These are phyloP conservation scores for Lentithecium fluviatile DNA, from an alignment of 495 filamentous ascomycete species.

Conservation along the genomic window DNA sequence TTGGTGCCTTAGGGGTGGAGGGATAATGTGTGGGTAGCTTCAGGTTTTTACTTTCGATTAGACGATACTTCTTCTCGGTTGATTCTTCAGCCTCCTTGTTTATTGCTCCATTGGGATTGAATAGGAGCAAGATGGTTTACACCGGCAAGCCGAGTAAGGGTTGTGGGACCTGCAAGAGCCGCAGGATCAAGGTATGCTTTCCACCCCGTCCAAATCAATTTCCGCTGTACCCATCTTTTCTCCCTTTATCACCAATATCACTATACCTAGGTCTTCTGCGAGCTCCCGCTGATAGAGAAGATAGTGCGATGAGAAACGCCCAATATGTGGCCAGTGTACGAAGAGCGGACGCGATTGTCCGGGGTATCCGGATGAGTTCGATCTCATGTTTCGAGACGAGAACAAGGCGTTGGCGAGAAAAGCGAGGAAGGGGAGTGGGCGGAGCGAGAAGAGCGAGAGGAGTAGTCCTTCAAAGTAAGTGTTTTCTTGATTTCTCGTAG, in stretches of 20 bases:
- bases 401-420: slow-evolving; percentile 33
- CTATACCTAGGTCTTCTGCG: background rate
- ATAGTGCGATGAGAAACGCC: slow-evolving; percentile 41
- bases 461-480: slow-evolving; percentile 28
- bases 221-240: background rate
- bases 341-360: slow-evolving; percentile 37
- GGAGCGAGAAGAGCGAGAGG: slow-evolving; percentile 10
- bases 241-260: background rate
- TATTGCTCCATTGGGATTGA: background rate
- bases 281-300: background rate
- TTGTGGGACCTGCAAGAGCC: slow-evolving; percentile 38
- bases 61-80: background rate
- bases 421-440: slow-evolving; percentile 26
- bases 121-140: slow-evolving; percentile 35
- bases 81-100: background rate
- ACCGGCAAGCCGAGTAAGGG: slow-evolving; percentile 40
- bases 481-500: background rate
- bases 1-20: too few relatives aligned
- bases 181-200: slow-evolving; percentile 39
- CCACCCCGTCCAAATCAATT: background rate
- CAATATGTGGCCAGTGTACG: slow-evolving; percentile 38
- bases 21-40: too few relatives aligned
- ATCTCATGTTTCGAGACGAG: slow-evolving; percentile 41
- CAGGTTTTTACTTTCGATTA: too few relatives aligned
- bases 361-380: slow-evolving; percentile 42